Evolutionary conservation across 345 rosid species (phyloP), one percentile per base, ranked within the genome.

Genomic region (Schrenkiella parvula): DNA sequence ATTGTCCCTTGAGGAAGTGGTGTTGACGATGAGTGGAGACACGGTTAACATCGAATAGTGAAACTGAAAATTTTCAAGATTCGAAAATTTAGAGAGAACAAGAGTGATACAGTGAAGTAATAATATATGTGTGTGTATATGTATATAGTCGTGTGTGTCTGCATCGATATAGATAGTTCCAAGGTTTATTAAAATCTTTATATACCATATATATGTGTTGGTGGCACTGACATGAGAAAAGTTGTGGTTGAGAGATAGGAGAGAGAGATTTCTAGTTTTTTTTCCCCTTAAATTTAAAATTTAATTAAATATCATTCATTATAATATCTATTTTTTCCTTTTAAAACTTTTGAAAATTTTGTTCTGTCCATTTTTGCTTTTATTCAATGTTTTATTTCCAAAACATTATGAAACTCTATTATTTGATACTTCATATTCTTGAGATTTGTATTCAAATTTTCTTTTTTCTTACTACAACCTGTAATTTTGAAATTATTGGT

Each of bases 41-140:
- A 86, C 87, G 59, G 96, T 92, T 43, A 91, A 85, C 99, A 95
- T 89, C 57, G 84, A 79, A 73, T 23, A 80, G 29, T 44, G 31
- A 18, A 50, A 26, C 8, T 9, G 29, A 60, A 48, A 44, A 61
- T 17, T 13, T 12, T 14, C 8, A 37, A 53, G 67, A 50, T 51
- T 63, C 48, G 41, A 22, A 18, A 32, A 37, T 44, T 23, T 32
- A 42, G 59, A 69, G 75, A 76, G 19, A 75, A 60, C 68, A 55
- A 58, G 47, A 70, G 32, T 76, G 39, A 48, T 37, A 56, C 34
- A 75, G 74, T 68, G 64, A 68, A 68, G 29, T 43, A 42, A 52
- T 14, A 62, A 5, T 21, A 22, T 23, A 1, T 32, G 6, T 25
- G 23, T 52, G 25, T 68, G 18, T 42, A 42, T 21, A 66, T 64